phyloP scores from a whole-genome alignment of 2,329 filamentous ascomycete genomes.

The Aspergillus sp. region DNA sequence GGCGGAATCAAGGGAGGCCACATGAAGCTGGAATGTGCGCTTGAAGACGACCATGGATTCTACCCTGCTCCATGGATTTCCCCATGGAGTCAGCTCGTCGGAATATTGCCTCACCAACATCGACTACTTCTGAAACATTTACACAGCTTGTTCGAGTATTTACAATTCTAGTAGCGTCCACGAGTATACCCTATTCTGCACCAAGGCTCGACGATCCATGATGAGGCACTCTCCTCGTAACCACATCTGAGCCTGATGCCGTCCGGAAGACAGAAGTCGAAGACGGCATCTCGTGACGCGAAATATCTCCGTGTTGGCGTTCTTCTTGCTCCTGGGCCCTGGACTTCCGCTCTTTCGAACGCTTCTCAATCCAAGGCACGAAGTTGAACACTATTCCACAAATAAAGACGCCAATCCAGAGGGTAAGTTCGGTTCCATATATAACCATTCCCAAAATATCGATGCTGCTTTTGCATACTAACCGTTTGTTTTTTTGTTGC shows the following conservation, averaged over 20 bases:
- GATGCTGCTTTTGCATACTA: slow-evolving; percentile 17
- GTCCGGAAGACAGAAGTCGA: slow-evolving; percentile 59
- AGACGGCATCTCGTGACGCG: slow-evolving; percentile 46
- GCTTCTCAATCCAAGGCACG: slow-evolving; percentile 46
- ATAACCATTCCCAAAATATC: slow-evolving; percentile 58
- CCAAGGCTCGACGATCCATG: no score
- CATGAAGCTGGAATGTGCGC: no score
- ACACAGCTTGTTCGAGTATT: no score
- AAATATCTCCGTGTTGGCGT: slow-evolving; percentile 8
- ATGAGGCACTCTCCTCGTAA: slow-evolving; percentile 2
- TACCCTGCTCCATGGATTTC: no score
- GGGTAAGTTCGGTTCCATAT: slow-evolving; percentile 56
- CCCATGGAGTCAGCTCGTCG: no score
- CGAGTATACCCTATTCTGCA: no score
- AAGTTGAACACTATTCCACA: slow-evolving; percentile 60
- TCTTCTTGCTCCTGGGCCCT: not conserved
- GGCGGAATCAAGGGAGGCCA: no score
- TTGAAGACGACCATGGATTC: no score
- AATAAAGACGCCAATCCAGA: slow-evolving; percentile 61
- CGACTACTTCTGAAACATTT: no score
- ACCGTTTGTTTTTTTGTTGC: not conserved
- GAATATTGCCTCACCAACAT: no score
- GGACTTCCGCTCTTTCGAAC: slow-evolving; percentile 2
- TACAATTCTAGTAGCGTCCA: no score
- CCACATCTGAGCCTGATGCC: slow-evolving; percentile 29